phyloP scores from a whole-genome alignment of 306 rosid species.

The Mucuna pruriens region DNA sequence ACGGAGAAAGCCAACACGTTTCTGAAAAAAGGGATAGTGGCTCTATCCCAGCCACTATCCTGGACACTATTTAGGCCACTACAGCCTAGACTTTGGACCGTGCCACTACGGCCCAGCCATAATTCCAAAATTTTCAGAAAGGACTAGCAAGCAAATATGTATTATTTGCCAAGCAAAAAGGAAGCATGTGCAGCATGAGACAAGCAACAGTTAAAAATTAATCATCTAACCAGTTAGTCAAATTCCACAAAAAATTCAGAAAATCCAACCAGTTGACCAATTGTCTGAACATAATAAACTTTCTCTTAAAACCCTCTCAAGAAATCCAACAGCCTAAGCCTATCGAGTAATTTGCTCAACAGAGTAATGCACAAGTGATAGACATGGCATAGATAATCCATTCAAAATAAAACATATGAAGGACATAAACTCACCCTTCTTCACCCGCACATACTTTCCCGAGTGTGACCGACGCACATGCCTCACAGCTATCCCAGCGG shows the following conservation, averaged over 20 bases:
- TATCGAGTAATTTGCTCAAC: background rate
- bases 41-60: no score
- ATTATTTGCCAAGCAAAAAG: background rate
- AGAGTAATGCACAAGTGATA: background rate
- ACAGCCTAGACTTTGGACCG: no score
- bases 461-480: conserved; percentile 90
- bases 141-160: background rate
- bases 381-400: conserved; percentile 1
- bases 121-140: background rate
- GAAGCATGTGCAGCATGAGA: background rate
- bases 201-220: background rate
- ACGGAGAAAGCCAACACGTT: no score
- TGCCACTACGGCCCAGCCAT: no score
- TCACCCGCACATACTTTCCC: conserved; percentile 76
- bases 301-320: background rate
- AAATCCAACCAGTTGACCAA: background rate
- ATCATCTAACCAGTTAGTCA: background rate
- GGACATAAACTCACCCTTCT: conserved; percentile 73
- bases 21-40: no score
- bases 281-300: background rate
- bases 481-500: conserved; percentile 77
- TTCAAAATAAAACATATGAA: background rate
- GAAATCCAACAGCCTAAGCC: background rate
- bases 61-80: no score
- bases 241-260: background rate